These are phyloP conservation scores for Rubia yunnanensis DNA, from an alignment of 257 asterid species.

Conservation along the genomic window DNA sequence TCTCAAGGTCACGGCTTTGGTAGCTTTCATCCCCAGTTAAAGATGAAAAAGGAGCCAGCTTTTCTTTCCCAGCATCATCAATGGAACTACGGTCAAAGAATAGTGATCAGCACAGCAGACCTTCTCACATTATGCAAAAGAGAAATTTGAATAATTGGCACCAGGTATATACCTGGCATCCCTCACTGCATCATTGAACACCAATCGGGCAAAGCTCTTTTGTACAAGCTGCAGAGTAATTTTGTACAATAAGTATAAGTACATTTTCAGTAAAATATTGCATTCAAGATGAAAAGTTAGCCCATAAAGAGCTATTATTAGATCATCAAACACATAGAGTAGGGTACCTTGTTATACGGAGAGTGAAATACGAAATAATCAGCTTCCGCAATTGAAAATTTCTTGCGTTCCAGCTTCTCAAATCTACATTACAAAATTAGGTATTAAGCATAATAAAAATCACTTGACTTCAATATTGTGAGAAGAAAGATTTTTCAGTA, in stretches of 20 bases:
- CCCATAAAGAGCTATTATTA: background rate
- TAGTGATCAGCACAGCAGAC: constrained; percentile 2
- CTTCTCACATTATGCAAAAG: background rate
- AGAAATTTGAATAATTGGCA: background rate
- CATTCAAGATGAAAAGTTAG: background rate
- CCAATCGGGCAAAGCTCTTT: constrained; percentile 85
- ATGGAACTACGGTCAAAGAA: constrained; percentile 49
- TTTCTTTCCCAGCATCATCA: constrained; percentile 71
- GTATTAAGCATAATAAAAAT: constrained; percentile 8
- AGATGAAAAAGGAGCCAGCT: constrained; percentile 60
- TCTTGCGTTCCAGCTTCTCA: constrained; percentile 74
- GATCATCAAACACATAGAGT: background rate
- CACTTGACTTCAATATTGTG: background rate
- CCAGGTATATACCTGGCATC: constrained; percentile 54
- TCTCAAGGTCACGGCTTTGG: constrained; percentile 95
- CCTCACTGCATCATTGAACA: constrained; percentile 62
- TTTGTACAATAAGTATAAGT: constrained; percentile 9
- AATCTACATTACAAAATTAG: constrained; percentile 36
- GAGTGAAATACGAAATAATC: constrained; percentile 89
- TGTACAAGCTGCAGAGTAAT: constrained; percentile 80
- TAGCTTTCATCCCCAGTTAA: constrained; percentile 71
- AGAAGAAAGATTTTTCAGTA: background rate
- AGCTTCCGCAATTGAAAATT: constrained; percentile 69
- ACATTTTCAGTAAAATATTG: background rate
- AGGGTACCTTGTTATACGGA: constrained; percentile 89